These are phyloP conservation scores for Fragaria iinumae DNA, from an alignment of 306 rosid genomes.

Conservation along the genomic window DNA sequence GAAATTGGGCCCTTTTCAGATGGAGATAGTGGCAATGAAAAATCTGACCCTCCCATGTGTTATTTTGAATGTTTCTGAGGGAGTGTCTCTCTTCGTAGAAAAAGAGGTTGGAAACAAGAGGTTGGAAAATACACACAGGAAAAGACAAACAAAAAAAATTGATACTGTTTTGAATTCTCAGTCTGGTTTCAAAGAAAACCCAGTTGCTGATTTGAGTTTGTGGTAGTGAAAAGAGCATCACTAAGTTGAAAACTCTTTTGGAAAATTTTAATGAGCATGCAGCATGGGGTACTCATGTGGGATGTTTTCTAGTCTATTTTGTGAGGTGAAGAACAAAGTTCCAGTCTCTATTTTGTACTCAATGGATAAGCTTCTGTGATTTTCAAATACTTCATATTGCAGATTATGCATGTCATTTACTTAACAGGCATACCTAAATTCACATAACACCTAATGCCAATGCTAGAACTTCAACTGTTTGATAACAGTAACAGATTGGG, in stretches of 20 bases:
- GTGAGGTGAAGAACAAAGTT: slow-evolving; percentile 9
- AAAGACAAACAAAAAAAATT: slow-evolving; percentile 20
- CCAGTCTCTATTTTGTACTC: not conserved
- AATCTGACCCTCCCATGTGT: slow-evolving; percentile 56
- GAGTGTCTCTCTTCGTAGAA: slow-evolving; percentile 39
- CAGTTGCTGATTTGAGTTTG: slow-evolving; percentile 29
- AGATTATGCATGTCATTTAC: not conserved
- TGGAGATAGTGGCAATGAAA: slow-evolving; percentile 31
- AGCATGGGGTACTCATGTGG: slow-evolving; percentile 47
- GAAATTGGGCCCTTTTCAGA: slow-evolving; percentile 42
- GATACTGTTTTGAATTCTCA: not conserved
- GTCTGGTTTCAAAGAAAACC: slow-evolving; percentile 10
- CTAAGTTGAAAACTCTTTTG: slow-evolving; percentile 19
- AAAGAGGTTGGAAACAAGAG: slow-evolving; percentile 26
- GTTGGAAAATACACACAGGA: slow-evolving; percentile 29
- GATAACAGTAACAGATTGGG: not conserved
- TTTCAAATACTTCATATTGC: not conserved
- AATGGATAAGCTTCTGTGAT: not conserved
- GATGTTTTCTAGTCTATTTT: slow-evolving; percentile 31
- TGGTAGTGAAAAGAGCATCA: slow-evolving; percentile 32
- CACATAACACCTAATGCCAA: not conserved
- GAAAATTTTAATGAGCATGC: slow-evolving; percentile 7
- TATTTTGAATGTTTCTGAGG: slow-evolving; percentile 34
- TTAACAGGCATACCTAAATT: not conserved
- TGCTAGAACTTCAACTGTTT: not conserved